Conservation (phyloP, 805 yeast species). For the Candida khao-thaluensis region DNA sequence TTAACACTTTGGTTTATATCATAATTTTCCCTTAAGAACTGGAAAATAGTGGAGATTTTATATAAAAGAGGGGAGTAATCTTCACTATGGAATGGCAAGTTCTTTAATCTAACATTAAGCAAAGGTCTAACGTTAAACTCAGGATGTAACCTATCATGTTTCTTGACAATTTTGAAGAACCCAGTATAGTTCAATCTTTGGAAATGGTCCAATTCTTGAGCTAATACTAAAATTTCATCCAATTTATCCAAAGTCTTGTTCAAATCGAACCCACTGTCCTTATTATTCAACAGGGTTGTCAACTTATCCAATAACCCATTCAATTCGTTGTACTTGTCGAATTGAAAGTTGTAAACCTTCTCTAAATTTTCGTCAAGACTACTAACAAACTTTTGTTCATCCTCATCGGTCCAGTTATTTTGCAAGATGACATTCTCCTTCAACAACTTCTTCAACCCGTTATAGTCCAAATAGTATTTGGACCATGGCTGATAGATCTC, state of each 20-base stretch:
- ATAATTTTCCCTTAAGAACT: slow-evolving; percentile 74
- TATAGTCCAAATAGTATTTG: slow-evolving; percentile 66
- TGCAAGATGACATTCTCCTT: slow-evolving; percentile 61
- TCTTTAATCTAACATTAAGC: slow-evolving; percentile 81
- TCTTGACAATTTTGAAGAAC: slow-evolving; percentile 89
- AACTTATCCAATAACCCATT: slow-evolving; percentile 61
- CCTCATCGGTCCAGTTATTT: slow-evolving; percentile 63
- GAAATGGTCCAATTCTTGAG: slow-evolving; percentile 87
- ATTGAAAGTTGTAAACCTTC: slow-evolving; percentile 74
- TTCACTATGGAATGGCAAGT: slow-evolving; percentile 89
- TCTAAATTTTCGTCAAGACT: slow-evolving; percentile 69
- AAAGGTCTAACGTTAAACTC: slow-evolving; percentile 87
- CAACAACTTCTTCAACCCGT: slow-evolving; percentile 59
- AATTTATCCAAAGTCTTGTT: slow-evolving; percentile 61
- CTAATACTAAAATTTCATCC: slow-evolving; percentile 69
- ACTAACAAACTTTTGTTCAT: slow-evolving; percentile 67
- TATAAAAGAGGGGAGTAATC: slow-evolving; percentile 90
- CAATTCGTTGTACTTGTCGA: slow-evolving; percentile 64
- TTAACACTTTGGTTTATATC: slow-evolving; percentile 48
- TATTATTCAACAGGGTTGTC: slow-evolving; percentile 55
- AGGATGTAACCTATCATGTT: slow-evolving; percentile 89
- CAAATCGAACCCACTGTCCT: slow-evolving; percentile 49
- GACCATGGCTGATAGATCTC: slow-evolving; percentile 92
- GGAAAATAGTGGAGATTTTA: slow-evolving; percentile 77
- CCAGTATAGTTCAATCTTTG: slow-evolving; percentile 93